Evolutionary conservation across 2,329 filamentous ascomycete genomes (phyloP).

Genomic region (Neurospora sp.): DNA sequence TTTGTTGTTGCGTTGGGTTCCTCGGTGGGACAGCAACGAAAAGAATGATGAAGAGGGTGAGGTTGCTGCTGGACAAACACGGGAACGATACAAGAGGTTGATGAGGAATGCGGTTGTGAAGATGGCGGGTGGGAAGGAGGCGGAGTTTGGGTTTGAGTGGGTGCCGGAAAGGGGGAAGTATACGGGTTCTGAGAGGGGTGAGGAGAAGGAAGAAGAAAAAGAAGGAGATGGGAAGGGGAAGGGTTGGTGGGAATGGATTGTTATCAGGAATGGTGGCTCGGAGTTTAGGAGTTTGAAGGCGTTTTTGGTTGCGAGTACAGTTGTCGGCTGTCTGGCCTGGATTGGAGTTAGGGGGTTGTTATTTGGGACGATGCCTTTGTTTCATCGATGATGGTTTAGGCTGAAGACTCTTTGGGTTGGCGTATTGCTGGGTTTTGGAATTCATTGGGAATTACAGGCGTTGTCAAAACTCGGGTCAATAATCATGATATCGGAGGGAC

Average conservation of each 20-base stretch:
- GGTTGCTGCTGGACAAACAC: constrained; percentile 18
- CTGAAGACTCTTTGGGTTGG: neutral
- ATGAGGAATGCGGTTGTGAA: constrained; percentile 5
- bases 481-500: neutral
- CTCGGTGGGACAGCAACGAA: neutral
- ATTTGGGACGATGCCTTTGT: neutral
- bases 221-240: neutral
- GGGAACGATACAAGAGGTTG: constrained; percentile 28
- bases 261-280: neutral
- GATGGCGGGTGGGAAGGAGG: constrained; percentile 7
- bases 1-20: neutral
- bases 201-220: neutral
- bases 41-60: constrained; percentile 6
- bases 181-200: neutral
- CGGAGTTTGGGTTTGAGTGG: constrained; percentile 10
- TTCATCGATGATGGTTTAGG: neutral
- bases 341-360: constrained; percentile 1
- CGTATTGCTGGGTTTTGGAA: neutral
- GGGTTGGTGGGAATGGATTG: neutral
- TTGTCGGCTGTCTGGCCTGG: constrained; percentile 2
- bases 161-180: constrained; percentile 7
- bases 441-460: neutral
- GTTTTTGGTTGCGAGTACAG: constrained; percentile 2
- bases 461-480: neutral
- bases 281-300: constrained; percentile 3